Percentiles rank a stretch among this genome's conserved stretches.
phyloP scores from a whole-genome alignment of 225 moss, liverwort and hornwort species.

The Physcomitrium patens region DNA sequence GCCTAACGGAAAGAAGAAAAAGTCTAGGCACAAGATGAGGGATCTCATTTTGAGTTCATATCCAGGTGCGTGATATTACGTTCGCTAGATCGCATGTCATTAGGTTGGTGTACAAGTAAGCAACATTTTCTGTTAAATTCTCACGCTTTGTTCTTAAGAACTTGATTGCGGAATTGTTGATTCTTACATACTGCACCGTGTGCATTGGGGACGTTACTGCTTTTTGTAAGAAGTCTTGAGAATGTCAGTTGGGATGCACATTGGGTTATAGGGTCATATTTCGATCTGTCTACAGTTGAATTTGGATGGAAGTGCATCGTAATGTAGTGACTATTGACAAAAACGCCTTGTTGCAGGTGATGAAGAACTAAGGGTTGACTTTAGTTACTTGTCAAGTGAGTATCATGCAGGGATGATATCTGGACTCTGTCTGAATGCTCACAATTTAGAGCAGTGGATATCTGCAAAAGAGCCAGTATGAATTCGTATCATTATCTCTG shows the following conservation, averaged over 20 bases:
- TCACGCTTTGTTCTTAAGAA: not conserved
- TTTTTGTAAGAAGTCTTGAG: not conserved
- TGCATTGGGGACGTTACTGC: too few species aligned
- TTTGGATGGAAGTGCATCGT: not conserved
- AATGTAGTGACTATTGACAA: conserved; percentile 10
- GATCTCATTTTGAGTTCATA: conserved; percentile 26
- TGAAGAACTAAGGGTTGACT: conserved; percentile 69
- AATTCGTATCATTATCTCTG: conserved; percentile 5
- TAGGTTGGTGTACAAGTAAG: not conserved
- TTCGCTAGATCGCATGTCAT: conserved; percentile 5
- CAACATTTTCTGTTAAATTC: not conserved
- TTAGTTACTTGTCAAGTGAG: conserved; percentile 84
- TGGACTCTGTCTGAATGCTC: conserved; percentile 75
- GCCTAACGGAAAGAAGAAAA: conserved; percentile 68
- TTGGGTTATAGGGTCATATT: not conserved
- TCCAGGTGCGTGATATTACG: conserved; percentile 27
- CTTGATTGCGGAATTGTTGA: not conserved
- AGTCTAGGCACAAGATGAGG: conserved; percentile 53
- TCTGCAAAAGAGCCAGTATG: conserved; percentile 67
- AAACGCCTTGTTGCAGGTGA: conserved; percentile 37
- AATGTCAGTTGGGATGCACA: not conserved
- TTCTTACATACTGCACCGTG: too few species aligned
- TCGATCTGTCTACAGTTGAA: not conserved
- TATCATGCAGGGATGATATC: conserved; percentile 91
- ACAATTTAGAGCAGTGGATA: conserved; percentile 71